Conservation (phyloP, 2,329 filamentous ascomycete species). For the Blastomyces emzantsi region DNA sequence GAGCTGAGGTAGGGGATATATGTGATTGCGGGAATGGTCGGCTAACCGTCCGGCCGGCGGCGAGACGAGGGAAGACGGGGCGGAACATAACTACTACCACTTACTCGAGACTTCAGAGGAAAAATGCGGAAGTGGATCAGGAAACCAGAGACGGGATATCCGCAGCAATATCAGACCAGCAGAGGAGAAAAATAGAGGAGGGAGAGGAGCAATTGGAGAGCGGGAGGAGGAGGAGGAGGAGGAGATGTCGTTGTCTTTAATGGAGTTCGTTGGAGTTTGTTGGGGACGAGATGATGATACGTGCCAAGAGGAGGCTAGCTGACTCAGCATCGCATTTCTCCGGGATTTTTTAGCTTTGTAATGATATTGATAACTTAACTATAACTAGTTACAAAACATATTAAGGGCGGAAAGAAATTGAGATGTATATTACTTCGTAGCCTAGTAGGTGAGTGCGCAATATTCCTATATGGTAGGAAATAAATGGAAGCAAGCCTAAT, state of each 20-base stretch:
- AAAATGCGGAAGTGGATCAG: slow-evolving; percentile 6
- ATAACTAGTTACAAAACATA: too few species aligned
- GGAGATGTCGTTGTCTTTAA: neutral
- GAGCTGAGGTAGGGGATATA: slow-evolving; percentile 30
- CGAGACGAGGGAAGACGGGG: slow-evolving; percentile 42
- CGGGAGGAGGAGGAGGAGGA: neutral
- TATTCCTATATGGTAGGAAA: neutral
- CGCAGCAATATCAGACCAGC: neutral
- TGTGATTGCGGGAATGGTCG: slow-evolving; percentile 30
- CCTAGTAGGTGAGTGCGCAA: neutral
- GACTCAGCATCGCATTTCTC: too few species aligned
- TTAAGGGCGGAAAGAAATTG: too few species aligned
- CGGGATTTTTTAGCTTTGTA: too few species aligned
- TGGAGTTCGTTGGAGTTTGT: neutral
- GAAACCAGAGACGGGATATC: neutral
- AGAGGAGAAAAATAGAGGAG: neutral
- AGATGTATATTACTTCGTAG: neutral
- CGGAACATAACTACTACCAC: slow-evolving; percentile 45
- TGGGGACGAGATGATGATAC: neutral
- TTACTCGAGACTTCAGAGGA: slow-evolving; percentile 15
- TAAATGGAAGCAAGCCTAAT: too few species aligned
- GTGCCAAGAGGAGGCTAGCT: neutral
- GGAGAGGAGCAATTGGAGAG: neutral
- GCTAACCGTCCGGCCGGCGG: slow-evolving; percentile 37
- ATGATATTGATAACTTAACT: too few species aligned